phyloP scores from a whole-genome alignment of 2,329 filamentous ascomycete species.

The Colletotrichum liaoningense region DNA sequence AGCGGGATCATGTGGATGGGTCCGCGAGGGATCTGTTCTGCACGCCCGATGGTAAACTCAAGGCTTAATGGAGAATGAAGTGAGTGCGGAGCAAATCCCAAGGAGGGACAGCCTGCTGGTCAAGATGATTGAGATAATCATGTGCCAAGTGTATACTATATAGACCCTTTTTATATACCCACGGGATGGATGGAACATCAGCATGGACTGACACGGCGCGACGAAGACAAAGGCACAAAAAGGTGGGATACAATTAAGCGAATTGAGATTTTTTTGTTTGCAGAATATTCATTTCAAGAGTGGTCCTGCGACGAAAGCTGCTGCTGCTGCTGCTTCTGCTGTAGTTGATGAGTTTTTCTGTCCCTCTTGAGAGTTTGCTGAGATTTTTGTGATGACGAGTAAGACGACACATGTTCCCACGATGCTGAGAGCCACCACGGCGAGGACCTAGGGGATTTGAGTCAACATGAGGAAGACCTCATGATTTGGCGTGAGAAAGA shows the following conservation, averaged over 20 bases:
- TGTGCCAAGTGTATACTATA: conserved; percentile 4
- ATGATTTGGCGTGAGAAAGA: too few relatives aligned
- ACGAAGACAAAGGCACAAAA: background rate
- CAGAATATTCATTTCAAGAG: conserved; percentile 8
- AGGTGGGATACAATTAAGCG: conserved; percentile 3
- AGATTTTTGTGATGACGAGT: conserved; percentile 59
- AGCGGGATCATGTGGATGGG: conserved; percentile 44
- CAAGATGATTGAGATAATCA: too few relatives aligned
- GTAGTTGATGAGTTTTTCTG: background rate
- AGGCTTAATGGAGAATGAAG: conserved; percentile 45
- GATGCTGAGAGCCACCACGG: conserved; percentile 70
- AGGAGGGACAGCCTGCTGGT: too few relatives aligned
- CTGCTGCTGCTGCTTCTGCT: background rate
- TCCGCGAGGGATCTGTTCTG: conserved; percentile 76
- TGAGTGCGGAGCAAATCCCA: background rate
- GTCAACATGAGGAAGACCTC: background rate
- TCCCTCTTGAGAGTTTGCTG: background rate
- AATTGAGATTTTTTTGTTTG: background rate
- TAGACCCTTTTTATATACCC: conserved; percentile 36
- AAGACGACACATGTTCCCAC: conserved; percentile 74
- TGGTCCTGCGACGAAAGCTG: background rate
- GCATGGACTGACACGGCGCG: conserved; percentile 16
- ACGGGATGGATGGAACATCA: conserved; percentile 11
- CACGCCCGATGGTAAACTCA: conserved; percentile 23
- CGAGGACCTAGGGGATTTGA: conserved; percentile 63